Conservation (phyloP, 441 rosid genomes). For the Raphanus hybrid region DNA sequence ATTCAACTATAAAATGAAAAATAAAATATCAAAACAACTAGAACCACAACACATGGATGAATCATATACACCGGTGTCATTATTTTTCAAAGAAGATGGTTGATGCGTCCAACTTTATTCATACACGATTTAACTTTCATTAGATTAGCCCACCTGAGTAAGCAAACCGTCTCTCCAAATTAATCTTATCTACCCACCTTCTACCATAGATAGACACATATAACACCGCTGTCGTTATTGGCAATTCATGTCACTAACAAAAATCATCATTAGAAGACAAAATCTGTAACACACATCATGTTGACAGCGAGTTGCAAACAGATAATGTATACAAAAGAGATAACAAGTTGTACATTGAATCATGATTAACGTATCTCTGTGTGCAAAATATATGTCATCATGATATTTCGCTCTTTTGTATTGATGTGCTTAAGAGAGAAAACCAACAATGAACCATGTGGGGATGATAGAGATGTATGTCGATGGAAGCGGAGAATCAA, state of each 20-base stretch:
- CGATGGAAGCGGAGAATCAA: conserved; percentile 44
- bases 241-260: not conserved
- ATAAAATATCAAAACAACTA: not conserved
- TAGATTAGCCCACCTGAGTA: not conserved
- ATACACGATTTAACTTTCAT: not conserved
- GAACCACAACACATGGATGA: not conserved
- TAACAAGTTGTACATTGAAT: not conserved
- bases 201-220: not conserved
- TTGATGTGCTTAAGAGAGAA: not conserved
- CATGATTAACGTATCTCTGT: conserved; percentile 10
- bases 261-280: conserved; percentile 9
- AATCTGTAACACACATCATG: not conserved
- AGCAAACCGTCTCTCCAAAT: conserved; percentile 13
- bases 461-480: conserved; percentile 26
- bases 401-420: conserved; percentile 17
- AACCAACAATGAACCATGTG: conserved; percentile 26
- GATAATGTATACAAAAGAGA: not conserved
- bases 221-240: not conserved
- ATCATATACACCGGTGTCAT: conserved; percentile 1
- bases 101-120: conserved; percentile 8
- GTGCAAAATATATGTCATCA: not conserved
- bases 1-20: not conserved
- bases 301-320: conserved; percentile 17
- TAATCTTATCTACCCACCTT: not conserved
- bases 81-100: not conserved